These are phyloP conservation scores for Penicillium daleae DNA, from an alignment of 495 filamentous ascomycete genomes.

Conservation along the genomic window DNA sequence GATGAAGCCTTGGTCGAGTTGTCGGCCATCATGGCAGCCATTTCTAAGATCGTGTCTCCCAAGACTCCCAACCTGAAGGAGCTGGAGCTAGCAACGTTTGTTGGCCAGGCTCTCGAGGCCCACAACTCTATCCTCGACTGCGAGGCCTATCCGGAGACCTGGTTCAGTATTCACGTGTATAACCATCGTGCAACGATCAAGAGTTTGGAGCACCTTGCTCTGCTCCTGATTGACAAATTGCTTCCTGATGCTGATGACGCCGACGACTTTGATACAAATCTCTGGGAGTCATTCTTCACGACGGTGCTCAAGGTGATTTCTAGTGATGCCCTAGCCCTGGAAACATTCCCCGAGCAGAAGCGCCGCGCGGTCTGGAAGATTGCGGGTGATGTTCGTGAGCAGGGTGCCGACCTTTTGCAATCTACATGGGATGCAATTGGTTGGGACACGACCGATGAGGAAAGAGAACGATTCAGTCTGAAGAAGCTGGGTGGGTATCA, in stretches of 20 bases:
- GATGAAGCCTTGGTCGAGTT: constrained; percentile 92
- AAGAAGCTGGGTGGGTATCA: constrained; percentile 93
- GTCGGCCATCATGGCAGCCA: constrained; percentile 80
- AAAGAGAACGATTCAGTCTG: constrained; percentile 72
- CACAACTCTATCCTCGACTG: constrained; percentile 87
- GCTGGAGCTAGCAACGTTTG: constrained; percentile 71
- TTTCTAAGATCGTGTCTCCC: constrained; percentile 66
- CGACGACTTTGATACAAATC: constrained; percentile 85
- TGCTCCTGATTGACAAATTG: constrained; percentile 75
- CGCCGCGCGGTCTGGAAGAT: constrained; percentile 97
- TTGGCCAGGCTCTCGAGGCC: constrained; percentile 73
- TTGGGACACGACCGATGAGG: constrained; percentile 87
- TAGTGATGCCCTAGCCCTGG: constrained; percentile 84
- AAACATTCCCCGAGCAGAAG: constrained; percentile 98
- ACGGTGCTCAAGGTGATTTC: constrained; percentile 88
- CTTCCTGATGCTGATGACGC: constrained; percentile 90
- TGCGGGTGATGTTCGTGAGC: constrained; percentile 91
- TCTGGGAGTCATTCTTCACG: constrained; percentile 93
- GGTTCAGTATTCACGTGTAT: constrained; percentile 93
- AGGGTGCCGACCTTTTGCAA: constrained; percentile 82
- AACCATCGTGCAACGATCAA: constrained; percentile 92
- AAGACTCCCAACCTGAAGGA: constrained; percentile 64
- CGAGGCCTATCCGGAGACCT: constrained; percentile 85
- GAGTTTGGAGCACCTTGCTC: constrained; percentile 80
- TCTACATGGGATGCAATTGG: constrained; percentile 94